Percentiles rank a stretch among this genome's conserved stretches.
phyloP scores from a whole-genome alignment of 1,139 yeast species.

The Hanseniaspora gamundiae region DNA sequence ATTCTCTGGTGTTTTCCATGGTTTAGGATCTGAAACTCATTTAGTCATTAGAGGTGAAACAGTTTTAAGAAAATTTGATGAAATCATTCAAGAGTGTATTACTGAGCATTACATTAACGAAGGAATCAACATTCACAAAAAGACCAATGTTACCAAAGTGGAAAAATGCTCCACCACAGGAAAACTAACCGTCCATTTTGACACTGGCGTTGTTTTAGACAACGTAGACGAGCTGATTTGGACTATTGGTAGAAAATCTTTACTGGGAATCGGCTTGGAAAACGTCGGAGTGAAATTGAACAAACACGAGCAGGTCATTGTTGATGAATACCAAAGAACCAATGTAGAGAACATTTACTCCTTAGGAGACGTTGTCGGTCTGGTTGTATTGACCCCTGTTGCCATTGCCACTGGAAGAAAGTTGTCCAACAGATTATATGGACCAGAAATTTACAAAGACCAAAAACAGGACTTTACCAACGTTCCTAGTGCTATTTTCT shows the following conservation, averaged over 20 bases:
- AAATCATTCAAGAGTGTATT: constrained; percentile 61
- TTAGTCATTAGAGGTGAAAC: constrained; percentile 83
- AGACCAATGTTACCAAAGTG: constrained; percentile 43
- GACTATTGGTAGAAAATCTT: constrained; percentile 87
- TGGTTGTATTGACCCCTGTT: constrained; percentile 90
- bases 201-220: constrained; percentile 41
- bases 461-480: constrained; percentile 72
- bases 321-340: constrained; percentile 82
- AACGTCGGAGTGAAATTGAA: constrained; percentile 58
- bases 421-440: constrained; percentile 82
- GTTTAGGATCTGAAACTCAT: constrained; percentile 80
- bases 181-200: constrained; percentile 47
- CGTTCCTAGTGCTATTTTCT: constrained; percentile 84
- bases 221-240: constrained; percentile 72
- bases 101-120: constrained; percentile 69
- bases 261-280: constrained; percentile 64
- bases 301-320: constrained; percentile 46
- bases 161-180: constrained; percentile 47
- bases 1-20: constrained; percentile 84
- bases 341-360: constrained; percentile 62
- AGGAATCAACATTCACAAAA: constrained; percentile 72
- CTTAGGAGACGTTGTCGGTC: constrained; percentile 87
- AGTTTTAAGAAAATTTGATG: constrained; percentile 79
- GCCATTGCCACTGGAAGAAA: constrained; percentile 98
- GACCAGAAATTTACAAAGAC: constrained; percentile 52